Percentiles rank a stretch among this genome's conserved stretches.
Evolutionary conservation across 257 asterid genomes (phyloP).

Genomic region (Scutellaria galericulata): DNA sequence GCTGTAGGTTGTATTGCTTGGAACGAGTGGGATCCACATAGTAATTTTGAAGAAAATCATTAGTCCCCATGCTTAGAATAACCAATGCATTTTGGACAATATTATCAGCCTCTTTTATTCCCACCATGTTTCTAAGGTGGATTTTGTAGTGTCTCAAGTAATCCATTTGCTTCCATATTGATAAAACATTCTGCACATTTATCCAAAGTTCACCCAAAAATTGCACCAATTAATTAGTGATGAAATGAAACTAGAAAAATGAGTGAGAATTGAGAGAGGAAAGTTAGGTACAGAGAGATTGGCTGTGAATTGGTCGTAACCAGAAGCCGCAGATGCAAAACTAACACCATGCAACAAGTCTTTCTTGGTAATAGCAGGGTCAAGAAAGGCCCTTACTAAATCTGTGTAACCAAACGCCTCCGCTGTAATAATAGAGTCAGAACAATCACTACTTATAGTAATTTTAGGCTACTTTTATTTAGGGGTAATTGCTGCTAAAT

Average conservation of each 20-base stretch:
- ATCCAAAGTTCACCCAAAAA: neutral
- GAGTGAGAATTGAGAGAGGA: neutral
- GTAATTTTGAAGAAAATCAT: constrained; percentile 59
- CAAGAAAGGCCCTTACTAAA: constrained; percentile 48
- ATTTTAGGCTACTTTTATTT: too few relatives aligned
- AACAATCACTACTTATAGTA: too few relatives aligned
- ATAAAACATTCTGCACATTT: constrained; percentile 46
- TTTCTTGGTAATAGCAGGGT: constrained; percentile 42
- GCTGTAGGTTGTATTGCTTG: constrained; percentile 43
- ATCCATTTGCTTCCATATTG: constrained; percentile 53
- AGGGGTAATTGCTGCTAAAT: too few relatives aligned
- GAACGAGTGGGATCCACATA: constrained; percentile 46
- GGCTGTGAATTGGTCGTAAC: constrained; percentile 61
- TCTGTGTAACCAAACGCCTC: constrained; percentile 49
- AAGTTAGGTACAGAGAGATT: constrained; percentile 43
- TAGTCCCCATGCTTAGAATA: constrained; percentile 55
- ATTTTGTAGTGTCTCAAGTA: constrained; percentile 52
- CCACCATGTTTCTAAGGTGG: constrained; percentile 46
- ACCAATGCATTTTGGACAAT: constrained; percentile 44
- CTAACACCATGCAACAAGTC: constrained; percentile 60
- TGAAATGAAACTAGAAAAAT: neutral
- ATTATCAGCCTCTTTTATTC: constrained; percentile 42
- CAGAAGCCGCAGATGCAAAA: constrained; percentile 66
- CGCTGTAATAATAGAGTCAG: constrained; percentile 29
- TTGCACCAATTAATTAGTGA: neutral